These are phyloP conservation scores for Poterioochromonas sp. DNA, from an alignment of 352 stramenopile species.

Conservation along the genomic window DNA sequence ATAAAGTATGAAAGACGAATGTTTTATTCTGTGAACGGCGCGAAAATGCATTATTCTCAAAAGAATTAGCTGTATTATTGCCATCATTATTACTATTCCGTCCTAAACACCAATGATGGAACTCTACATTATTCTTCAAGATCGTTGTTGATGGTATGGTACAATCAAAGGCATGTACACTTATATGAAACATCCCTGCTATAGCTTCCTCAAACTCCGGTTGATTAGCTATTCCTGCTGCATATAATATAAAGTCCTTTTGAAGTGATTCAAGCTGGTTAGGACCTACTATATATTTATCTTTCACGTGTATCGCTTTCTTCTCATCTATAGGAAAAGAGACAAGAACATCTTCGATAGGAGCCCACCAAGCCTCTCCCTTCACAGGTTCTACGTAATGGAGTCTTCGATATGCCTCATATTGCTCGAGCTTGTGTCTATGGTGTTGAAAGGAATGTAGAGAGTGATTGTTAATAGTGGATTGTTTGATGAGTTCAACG, in stretches of 20 bases:
- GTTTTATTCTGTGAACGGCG: too few relatives aligned
- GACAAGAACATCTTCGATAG: not conserved
- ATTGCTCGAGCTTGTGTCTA: too few relatives aligned
- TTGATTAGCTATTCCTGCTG: constrained; percentile 12
- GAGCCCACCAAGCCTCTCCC: not conserved
- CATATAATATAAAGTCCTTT: constrained; percentile 3
- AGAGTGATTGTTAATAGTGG: too few relatives aligned
- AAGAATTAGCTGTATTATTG: too few relatives aligned
- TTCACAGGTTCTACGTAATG: not conserved
- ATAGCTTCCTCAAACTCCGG: not conserved
- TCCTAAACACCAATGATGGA: constrained; percentile 13
- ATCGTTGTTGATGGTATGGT: not conserved
- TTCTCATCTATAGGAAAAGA: not conserved
- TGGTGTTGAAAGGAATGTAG: too few relatives aligned
- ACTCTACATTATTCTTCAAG: not conserved
- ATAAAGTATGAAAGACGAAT: not conserved
- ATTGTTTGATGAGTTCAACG: too few relatives aligned
- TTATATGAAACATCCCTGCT: not conserved
- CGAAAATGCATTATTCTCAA: not conserved
- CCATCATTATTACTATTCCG: too few relatives aligned
- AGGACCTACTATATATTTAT: not conserved
- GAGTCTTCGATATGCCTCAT: not conserved
- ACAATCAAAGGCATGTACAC: not conserved
- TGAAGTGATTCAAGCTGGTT: not conserved
- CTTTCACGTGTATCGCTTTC: not conserved